Evolutionary conservation across 2,329 filamentous ascomycete genomes (phyloP), one percentile per base, ranked within the genome.

Genomic region (Ilyonectria mors-panacis): DNA sequence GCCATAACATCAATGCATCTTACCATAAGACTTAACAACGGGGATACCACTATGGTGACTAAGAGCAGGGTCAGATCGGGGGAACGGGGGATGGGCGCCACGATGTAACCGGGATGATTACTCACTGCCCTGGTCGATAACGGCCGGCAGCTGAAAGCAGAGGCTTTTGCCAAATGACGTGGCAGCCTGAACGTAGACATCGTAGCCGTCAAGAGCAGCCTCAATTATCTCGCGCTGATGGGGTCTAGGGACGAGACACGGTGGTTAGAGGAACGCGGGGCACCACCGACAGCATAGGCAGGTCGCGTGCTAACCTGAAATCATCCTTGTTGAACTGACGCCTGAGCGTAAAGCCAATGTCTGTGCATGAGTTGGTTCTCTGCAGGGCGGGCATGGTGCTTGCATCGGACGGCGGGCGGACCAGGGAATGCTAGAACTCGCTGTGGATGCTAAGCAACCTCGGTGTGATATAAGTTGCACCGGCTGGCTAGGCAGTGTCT

Each of bases 181-280:
- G 61, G 93, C 93, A 53, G 95, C 95, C 81, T 98, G 95, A 1
- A 98, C 88, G 77, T 97, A 98, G 48, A 98, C 92, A 91, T 98
- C 95, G 69, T 95, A 87, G 17, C 94, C 92, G 63, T 92, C 89
- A 9, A 98, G 85, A 3, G 93, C 93, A 8, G 94, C 93, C 65
- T 88, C 86, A 62, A 98, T 95, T 63, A 98, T 94, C 76, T 98
- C 94, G 66, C 93, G 90, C 78, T 98, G 95, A 42, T 93, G 85
- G 12, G 94, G 94, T 73, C 94, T 94, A 67, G 10, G 7, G 47
- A 28, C 51, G 26, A 48, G 33, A 65, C 55, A 60, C 57, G 33
- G 17, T 47, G 39, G 63, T 59, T 45, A 63, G 61, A 59, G 48
- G 19, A 59, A 39, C 15, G 35, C 53, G 48, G 35, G 26, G 45